Base-by-base conservation (phyloP, 371 early-diverging fungal genomes). In the Mortierella sp. region DNA sequence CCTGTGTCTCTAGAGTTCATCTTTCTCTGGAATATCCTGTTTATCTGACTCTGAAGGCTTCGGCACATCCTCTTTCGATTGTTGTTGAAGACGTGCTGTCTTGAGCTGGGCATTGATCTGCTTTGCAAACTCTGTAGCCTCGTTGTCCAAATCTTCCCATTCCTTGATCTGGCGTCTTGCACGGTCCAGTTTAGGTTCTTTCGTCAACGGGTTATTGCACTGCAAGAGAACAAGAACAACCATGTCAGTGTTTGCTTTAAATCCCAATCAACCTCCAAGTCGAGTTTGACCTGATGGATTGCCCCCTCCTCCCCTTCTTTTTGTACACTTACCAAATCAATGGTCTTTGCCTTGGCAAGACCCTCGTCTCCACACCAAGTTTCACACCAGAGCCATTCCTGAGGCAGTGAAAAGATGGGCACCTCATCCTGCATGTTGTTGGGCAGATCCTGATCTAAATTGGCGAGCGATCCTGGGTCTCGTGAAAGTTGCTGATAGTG, bases 321-420 rank as follows among this genome's bases (percentile, higher is more conserved):
- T 4, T 34, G 34, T 34, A 34, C 24, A 16, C 82, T 83, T 86
- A 92, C 93, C 86, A 98, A 81, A 81, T 98, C 98, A 70, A 98
- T 98, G 0, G 98, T 96, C 81, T 95, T 96, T 3, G 98, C 98
- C 18, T 59, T 89, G 34, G 82, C 84, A 49, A 96, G 79, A 7
- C 90, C 87, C 53, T 86, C 90, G 64, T 96, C 95, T 34, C 91
- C 89, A 76, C 98, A 98, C 97, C 98, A 98, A 6, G 98, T 98
- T 81, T 97, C 96, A 68, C 98, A 98, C 93, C 95, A 94, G 23
- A 94, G 82, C 98, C 98, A 98, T 63, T 96, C 96, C 69, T 95
- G 93, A 0, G 97, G 96, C 71, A 98, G 78, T 5, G 96, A 95
- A 61, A 86, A 87, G 43, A 98, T 97, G 1, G 96, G 96, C 16